phyloP scores from a whole-genome alignment of 768 basidiomycete genomes.

The Cystofilobasidium capitatum region DNA sequence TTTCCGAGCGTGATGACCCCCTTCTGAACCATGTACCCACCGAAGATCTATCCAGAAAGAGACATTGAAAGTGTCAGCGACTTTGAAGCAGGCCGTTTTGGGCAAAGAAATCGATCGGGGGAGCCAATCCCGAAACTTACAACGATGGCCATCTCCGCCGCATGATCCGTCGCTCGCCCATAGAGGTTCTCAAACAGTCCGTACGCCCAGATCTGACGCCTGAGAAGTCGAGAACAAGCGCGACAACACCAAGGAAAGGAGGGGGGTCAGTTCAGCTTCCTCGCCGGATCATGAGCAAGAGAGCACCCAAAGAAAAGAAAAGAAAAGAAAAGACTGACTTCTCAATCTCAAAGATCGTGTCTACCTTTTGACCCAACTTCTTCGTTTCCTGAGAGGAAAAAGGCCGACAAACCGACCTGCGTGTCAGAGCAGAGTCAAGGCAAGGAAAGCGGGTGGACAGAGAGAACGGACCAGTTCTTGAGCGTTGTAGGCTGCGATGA shows the following conservation, averaged over 20 bases:
- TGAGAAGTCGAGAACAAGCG: not conserved
- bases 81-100: not conserved
- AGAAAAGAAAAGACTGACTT: not conserved
- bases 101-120: not conserved
- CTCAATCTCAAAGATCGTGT: slow-evolving; percentile 25
- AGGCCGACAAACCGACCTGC: not conserved
- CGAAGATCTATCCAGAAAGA: slow-evolving; percentile 7
- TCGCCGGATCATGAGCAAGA: too few species aligned
- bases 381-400: slow-evolving; percentile 3
- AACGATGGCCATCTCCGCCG: slow-evolving; percentile 14
- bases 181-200: slow-evolving; percentile 9
- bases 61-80: too few species aligned
- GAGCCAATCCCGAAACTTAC: not conserved
- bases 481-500: slow-evolving; percentile 26
- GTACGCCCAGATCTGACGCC: slow-evolving; percentile 20
- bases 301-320: not conserved
- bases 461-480: slow-evolving; percentile 7
- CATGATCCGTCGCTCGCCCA: slow-evolving; percentile 9
- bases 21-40: slow-evolving; percentile 24
- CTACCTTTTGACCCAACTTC: slow-evolving; percentile 20
- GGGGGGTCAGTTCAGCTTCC: too few species aligned
- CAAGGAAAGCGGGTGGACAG: not conserved
- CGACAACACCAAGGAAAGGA: not conserved
- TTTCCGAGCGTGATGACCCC: slow-evolving; percentile 19
- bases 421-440: not conserved